phyloP scores from a whole-genome alignment of 2,329 filamentous ascomycete genomes.

The Trichophyton benhamiae region DNA sequence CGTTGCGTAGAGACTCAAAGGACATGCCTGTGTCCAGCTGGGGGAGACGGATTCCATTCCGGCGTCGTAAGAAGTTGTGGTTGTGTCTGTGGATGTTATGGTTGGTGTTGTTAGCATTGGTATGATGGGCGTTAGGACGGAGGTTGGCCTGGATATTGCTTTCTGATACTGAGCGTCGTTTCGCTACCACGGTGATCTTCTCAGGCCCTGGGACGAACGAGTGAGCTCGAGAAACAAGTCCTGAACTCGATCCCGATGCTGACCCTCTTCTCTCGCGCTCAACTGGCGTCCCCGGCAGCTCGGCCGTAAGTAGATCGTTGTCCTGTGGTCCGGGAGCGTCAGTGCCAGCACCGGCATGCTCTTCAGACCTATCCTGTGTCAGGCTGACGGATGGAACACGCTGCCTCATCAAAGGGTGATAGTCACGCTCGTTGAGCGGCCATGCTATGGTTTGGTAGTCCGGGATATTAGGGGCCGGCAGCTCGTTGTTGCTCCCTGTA shows the following conservation, averaged over 20 bases:
- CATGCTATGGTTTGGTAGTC: neutral
- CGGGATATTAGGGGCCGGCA: neutral
- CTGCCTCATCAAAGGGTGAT: neutral
- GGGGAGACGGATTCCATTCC: conserved; percentile 16
- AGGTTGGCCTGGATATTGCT: conserved; percentile 10
- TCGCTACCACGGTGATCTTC: conserved; percentile 9
- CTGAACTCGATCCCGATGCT: neutral
- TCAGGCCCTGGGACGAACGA: conserved; percentile 14
- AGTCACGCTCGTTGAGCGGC: neutral
- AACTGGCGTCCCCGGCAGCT: neutral
- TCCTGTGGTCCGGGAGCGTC: neutral
- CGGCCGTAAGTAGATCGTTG: neutral
- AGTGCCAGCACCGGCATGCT: neutral
- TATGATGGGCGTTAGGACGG: neutral
- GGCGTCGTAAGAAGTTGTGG: conserved; percentile 10
- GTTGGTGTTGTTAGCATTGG: neutral
- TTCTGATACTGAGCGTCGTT: conserved; percentile 14
- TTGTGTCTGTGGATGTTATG: conserved; percentile 4
- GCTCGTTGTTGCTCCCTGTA: neutral
- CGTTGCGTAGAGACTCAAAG: neutral
- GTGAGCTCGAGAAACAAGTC: conserved; percentile 6
- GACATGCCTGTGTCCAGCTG: conserved; percentile 12
- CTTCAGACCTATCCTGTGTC: neutral
- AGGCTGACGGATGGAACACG: neutral
- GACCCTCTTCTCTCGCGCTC: neutral